Evolutionary conservation across 805 yeast genomes (phyloP), one percentile per base, ranked within the genome.

Genomic region (Candida vaughaniae): DNA sequence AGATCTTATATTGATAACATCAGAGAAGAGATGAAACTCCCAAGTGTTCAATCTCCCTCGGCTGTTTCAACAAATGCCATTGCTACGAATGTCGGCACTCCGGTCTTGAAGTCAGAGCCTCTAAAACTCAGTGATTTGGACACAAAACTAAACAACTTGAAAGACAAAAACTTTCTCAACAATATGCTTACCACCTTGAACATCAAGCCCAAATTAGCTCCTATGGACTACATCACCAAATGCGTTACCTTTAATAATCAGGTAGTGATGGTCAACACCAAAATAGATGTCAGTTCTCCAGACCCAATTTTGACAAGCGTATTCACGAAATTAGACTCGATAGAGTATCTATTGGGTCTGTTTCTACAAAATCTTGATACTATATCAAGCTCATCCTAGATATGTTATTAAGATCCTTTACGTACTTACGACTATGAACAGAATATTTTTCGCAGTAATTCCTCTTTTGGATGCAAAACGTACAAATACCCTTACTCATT

Each of bases 301-400:
- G 91, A 84, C 49, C 90, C 90, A 2, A 69, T 77, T 6, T 55
- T 84, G 36, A 64, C 82, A 25, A 75, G 83, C 33, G 72, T 81
- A 1, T 71, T 77, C 44, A 73, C 84, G 4, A 83, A 83, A 49
- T 62, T 84, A 42, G 82, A 73, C 38, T 75, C 81, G 30, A 58
- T 83, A 27, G 86, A 82, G 52, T 71, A 71, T 41, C 57, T 70
- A 33, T 58, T 74, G 16, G 52, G 64, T 40, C 60, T 68, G 29
- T 66, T 51, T 31, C 29, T 57, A 5, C 48, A 48, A 14, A 53
- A 48, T 34, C 37, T 50, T n/a, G 43, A 42, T 14, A 25, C 16
- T 8, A 31, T 38, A 5, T 16, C 16, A 20, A n/a, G n/a, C n/a
- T n/a, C n/a, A n/a, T n/a, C n/a, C n/a, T n/a, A n/a, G n/a, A n/a